These are phyloP conservation scores for Apocynum venetum DNA, from an alignment of 257 asterid species.

Conservation along the genomic window DNA sequence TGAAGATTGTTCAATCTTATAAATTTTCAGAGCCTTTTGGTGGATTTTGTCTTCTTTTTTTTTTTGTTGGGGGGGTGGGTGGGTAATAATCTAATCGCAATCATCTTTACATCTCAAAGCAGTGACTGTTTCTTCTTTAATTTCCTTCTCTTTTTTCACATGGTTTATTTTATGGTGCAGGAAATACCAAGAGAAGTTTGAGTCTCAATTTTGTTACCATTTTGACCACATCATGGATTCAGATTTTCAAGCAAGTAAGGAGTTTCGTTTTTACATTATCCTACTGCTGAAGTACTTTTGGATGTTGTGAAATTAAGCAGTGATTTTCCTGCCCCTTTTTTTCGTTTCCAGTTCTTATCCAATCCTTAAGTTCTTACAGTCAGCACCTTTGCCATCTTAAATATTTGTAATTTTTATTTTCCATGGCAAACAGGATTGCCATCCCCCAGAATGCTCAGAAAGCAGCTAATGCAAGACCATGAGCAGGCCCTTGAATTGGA, in stretches of 20 bases:
- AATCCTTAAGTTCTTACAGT: background rate
- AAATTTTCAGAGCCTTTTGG: background rate
- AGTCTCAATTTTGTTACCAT: constrained; percentile 41
- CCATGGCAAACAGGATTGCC: constrained; percentile 44
- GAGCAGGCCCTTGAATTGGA: constrained; percentile 51
- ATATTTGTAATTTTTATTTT: background rate
- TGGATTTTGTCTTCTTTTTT: too few relatives aligned
- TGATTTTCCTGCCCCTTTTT: background rate
- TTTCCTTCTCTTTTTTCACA: background rate
- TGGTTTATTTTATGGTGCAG: constrained; percentile 36
- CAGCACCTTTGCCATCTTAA: background rate
- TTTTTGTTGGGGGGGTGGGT: background rate
- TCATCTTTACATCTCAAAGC: background rate
- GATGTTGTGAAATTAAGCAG: background rate
- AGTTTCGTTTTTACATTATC: background rate
- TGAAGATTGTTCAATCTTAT: background rate
- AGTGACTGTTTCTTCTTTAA: background rate
- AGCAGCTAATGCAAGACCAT: constrained; percentile 51
- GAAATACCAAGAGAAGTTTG: constrained; percentile 57
- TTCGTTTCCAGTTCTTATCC: background rate
- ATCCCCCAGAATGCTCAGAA: constrained; percentile 37
- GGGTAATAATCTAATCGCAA: background rate
- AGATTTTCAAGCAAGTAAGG: constrained; percentile 55
- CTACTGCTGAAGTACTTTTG: background rate
- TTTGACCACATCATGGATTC: constrained; percentile 33